phyloP scores from a whole-genome alignment of 345 rosid species.

The Acer negundo region DNA sequence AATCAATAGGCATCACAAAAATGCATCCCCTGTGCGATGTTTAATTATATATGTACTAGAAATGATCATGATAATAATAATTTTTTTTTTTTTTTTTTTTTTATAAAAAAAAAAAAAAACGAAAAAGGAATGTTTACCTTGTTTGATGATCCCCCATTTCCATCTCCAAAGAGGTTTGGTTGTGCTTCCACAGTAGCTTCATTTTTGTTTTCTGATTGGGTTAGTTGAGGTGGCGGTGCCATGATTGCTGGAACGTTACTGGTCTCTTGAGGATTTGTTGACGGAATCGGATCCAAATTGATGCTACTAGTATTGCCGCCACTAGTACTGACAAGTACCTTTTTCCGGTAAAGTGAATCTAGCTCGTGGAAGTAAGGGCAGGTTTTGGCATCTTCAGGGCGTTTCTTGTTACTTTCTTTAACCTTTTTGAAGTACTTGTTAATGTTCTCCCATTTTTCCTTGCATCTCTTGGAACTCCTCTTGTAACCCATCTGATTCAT shows the following conservation, averaged over 20 bases:
- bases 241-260: slow-evolving; percentile 11
- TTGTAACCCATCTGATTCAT: slow-evolving; percentile 71
- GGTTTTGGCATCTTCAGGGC: slow-evolving; percentile 87
- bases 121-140: slow-evolving; percentile 41
- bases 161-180: slow-evolving; percentile 37
- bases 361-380: slow-evolving; percentile 89
- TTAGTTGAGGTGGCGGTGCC: slow-evolving; percentile 10
- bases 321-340: slow-evolving; percentile 33
- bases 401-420: slow-evolving; percentile 76
- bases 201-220: slow-evolving; percentile 22
- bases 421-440: slow-evolving; percentile 92
- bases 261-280: slow-evolving; percentile 27
- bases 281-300: not conserved
- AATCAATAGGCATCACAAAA: slow-evolving; percentile 31
- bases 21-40: not conserved
- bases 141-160: slow-evolving; percentile 34
- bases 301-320: slow-evolving; percentile 18
- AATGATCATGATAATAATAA: not conserved
- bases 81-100: too few relatives aligned
- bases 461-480: slow-evolving; percentile 73
- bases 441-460: slow-evolving; percentile 94
- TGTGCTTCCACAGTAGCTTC: slow-evolving; percentile 22
- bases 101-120: not conserved
- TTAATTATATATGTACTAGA: too few relatives aligned
- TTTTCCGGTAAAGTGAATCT: slow-evolving; percentile 67